Evolutionary conservation across 257 asterid genomes (phyloP), one percentile per base, ranked within the genome.

Genomic region (Solanum peruvianum): DNA sequence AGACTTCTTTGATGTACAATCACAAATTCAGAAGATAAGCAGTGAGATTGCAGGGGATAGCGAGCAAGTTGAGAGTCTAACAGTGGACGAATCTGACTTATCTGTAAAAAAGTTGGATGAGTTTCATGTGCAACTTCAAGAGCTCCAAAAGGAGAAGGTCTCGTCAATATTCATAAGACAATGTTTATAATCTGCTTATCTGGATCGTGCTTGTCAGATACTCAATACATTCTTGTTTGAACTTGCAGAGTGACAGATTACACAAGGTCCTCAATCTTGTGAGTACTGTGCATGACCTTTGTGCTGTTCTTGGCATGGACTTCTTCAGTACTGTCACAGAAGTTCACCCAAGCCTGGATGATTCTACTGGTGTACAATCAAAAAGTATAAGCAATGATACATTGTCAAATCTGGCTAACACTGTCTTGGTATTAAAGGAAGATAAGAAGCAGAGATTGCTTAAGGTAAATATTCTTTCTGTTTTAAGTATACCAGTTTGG

Each of bases 61-160:
- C 69, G 98, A 93, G 83, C 94, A 87, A 87, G 91, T 88, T 80
- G 96, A 93, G 89, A 89, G 90, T 88, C 95, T 92, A 15, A 88
- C 70, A 16, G 99, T 97, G 47, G 97, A 97, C 27, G 98, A 96
- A 90, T 92, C 95, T 12, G 99, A 97, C 89, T 92, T 97, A 49
- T 93, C 98, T 90, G 89, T 90, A n/a, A 95, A 93, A 91, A 97
- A 93, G 91, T 89, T 97, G 86, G 96, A 92, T 83, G 98, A 92
- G 87, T 97, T 93, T 82, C 96, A 95, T 29, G 89, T 93, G 70
- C 98, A 93, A 88, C 98, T 97, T 83, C 95, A 96, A 89, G 98
- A 95, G 87, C 99, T 96, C 92, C 99, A 95, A 88, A 94, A 95
- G 25, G 99, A 96, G 91, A 97, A 97, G 95, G 99, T 95, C 86